A percentile compares a stretch with the other conserved stretches of the same genome.
Evolutionary conservation across 768 basidiomycete genomes (phyloP).

Genomic region (Pleurotus salmoneostramineus): DNA sequence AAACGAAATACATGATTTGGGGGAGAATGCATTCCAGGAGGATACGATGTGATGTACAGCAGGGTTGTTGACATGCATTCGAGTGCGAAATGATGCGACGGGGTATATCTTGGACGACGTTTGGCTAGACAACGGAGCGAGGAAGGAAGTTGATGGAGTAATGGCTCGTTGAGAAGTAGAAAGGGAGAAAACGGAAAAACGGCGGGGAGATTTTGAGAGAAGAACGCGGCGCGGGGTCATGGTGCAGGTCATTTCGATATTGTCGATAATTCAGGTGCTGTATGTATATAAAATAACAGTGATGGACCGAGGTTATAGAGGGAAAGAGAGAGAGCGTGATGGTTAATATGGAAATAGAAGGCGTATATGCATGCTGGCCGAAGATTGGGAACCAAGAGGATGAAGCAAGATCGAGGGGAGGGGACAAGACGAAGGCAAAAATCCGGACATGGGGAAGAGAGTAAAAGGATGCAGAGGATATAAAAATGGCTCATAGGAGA

Average conservation of each 20-base stretch:
- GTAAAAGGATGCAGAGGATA: not conserved
- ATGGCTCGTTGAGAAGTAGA: not conserved
- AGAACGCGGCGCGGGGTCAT: slow-evolving; percentile 2
- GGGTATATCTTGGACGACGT: not conserved
- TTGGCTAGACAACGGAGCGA: slow-evolving; percentile 5
- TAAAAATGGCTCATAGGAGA: slow-evolving; percentile 47
- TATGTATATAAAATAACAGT: slow-evolving; percentile 9
- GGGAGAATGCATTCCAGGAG: not conserved
- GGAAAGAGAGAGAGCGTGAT: not conserved
- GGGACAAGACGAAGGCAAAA: not conserved
- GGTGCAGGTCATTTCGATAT: slow-evolving; percentile 9
- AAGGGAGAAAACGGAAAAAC: not conserved
- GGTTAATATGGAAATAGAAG: not conserved
- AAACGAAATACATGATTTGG: slow-evolving; percentile 4
- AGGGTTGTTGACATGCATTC: not conserved
- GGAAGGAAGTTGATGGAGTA: too few relatives aligned
- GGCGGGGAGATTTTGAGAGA: not conserved
- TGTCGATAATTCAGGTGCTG: slow-evolving; percentile 8
- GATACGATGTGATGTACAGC: slow-evolving; percentile 8
- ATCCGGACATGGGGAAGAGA: not conserved
- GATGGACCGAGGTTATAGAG: not conserved
- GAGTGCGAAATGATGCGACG: not conserved
- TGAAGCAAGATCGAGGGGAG: slow-evolving; percentile 6
- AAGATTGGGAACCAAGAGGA: slow-evolving; percentile 5
- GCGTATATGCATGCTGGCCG: slow-evolving; percentile 5